These are phyloP conservation scores for Primulina huaijiensis DNA, from an alignment of 257 asterid genomes.

Conservation along the genomic window DNA sequence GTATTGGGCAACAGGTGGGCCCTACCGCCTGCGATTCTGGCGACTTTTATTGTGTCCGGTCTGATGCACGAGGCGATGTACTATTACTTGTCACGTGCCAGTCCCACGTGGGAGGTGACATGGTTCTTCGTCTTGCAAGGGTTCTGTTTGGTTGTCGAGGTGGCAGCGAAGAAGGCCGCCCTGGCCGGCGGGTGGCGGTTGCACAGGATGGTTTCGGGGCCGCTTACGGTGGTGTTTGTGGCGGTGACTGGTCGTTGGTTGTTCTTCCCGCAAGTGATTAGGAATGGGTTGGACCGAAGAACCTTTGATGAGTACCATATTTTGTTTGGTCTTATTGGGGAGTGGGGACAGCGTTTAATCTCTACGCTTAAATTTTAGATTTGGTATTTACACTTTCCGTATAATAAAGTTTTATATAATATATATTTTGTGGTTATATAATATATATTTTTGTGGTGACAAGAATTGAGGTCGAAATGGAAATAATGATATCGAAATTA, in stretches of 20 bases:
- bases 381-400: too few species aligned
- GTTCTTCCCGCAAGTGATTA: slow-evolving; percentile 43
- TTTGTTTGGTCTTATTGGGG: slow-evolving; percentile 22
- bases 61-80: slow-evolving; percentile 61
- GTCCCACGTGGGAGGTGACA: slow-evolving; percentile 70
- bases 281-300: slow-evolving; percentile 37
- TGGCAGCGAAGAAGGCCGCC: slow-evolving; percentile 25
- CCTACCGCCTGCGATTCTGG: slow-evolving; percentile 30
- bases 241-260: slow-evolving; percentile 39
- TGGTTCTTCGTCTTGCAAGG: slow-evolving; percentile 60
- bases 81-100: slow-evolving; percentile 40
- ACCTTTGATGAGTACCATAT: slow-evolving; percentile 37
- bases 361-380: too few species aligned
- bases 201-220: slow-evolving; percentile 31
- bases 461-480: too few species aligned
- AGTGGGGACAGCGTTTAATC: slow-evolving; percentile 1
- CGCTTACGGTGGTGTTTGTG: slow-evolving; percentile 40
- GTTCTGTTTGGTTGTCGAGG: slow-evolving; percentile 44
- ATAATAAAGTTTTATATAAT: too few species aligned
- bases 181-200: slow-evolving; percentile 27
- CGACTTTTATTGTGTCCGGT: slow-evolving; percentile 46
- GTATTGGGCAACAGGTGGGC: slow-evolving; percentile 34
- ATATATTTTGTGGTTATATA: too few species aligned
- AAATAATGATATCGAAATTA: too few species aligned
- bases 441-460: too few species aligned